Conservation (phyloP, 75 land plant genomes). For the Larix kaempferi region DNA sequence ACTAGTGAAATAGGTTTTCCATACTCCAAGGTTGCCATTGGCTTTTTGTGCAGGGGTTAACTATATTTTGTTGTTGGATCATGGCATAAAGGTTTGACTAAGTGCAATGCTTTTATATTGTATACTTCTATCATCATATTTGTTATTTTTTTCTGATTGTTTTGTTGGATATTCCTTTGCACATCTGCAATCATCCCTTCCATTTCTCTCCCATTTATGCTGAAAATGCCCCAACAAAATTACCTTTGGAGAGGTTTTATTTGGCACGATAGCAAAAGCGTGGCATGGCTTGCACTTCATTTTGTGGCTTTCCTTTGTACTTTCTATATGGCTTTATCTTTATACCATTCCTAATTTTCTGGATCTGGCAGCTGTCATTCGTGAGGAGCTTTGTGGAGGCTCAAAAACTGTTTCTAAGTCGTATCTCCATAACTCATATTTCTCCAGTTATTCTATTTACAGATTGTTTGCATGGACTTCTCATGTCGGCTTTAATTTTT, state of each 20-base stretch:
- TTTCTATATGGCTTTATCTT: slow-evolving; percentile 94
- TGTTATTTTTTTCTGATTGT: not conserved
- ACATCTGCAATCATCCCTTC: slow-evolving; percentile 97
- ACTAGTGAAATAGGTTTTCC: too few species aligned
- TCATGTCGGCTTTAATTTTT: slow-evolving; percentile 87
- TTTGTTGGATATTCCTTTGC: slow-evolving; percentile 15
- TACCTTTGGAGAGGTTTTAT: slow-evolving; percentile 81
- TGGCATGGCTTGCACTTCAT: slow-evolving; percentile 77
- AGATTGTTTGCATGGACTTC: slow-evolving; percentile 92
- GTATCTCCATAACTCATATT: slow-evolving; percentile 26
- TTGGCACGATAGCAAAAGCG: slow-evolving; percentile 83
- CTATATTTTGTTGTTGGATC: not conserved
- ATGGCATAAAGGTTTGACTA: not conserved
- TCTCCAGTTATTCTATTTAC: slow-evolving; percentile 68
- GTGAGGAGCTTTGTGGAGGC: slow-evolving; percentile 84
- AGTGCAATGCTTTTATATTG: not conserved
- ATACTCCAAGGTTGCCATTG: too few species aligned
- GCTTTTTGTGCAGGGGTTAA: not conserved
- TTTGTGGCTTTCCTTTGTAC: slow-evolving; percentile 64
- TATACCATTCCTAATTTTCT: slow-evolving; percentile 91
- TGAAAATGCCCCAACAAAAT: slow-evolving; percentile 88
- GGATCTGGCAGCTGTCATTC: slow-evolving; percentile 94
- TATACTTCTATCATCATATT: not conserved
- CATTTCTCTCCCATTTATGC: slow-evolving; percentile 96
- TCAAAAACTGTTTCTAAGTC: slow-evolving; percentile 73